phyloP scores from a whole-genome alignment of 176 grass and related monocot genomes.

The Aechmea fasciata region DNA sequence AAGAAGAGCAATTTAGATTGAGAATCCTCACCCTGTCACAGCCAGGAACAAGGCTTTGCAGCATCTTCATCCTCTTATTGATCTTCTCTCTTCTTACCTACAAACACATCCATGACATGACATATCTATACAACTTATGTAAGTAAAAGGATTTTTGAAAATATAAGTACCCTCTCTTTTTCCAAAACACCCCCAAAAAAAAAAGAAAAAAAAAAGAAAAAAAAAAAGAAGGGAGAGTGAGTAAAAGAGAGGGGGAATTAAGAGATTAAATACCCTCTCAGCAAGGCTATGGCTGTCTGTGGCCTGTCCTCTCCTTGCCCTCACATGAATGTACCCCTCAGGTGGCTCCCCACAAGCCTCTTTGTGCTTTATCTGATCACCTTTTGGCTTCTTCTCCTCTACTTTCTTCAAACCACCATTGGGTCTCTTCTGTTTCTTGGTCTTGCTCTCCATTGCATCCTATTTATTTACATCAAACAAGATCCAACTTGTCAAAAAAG shows the following conservation, averaged over 20 bases:
- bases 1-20: background rate
- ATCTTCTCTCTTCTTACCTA: constrained; percentile 50
- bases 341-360: constrained; percentile 2
- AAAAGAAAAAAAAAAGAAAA: background rate
- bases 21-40: constrained; percentile 29
- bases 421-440: constrained; percentile 16
- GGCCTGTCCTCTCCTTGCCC: constrained; percentile 36
- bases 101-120: background rate
- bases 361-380: background rate
- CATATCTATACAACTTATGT: background rate
- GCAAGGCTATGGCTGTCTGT: constrained; percentile 31
- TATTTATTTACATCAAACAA: background rate
- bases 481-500: background rate
- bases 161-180: background rate
- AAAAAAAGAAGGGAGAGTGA: background rate
- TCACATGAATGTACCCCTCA: constrained; percentile 30
- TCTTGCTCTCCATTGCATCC: constrained; percentile 24
- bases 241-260: background rate
- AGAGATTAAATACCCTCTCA: constrained; percentile 19
- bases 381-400: constrained; percentile 17
- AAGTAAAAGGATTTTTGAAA: background rate
- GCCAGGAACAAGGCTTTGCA: constrained; percentile 42
- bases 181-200: background rate
- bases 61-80: constrained; percentile 37
- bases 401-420: constrained; percentile 8